These are phyloP conservation scores for Tricholoma matsutake DNA, from an alignment of 768 basidiomycete genomes.

Conservation along the genomic window DNA sequence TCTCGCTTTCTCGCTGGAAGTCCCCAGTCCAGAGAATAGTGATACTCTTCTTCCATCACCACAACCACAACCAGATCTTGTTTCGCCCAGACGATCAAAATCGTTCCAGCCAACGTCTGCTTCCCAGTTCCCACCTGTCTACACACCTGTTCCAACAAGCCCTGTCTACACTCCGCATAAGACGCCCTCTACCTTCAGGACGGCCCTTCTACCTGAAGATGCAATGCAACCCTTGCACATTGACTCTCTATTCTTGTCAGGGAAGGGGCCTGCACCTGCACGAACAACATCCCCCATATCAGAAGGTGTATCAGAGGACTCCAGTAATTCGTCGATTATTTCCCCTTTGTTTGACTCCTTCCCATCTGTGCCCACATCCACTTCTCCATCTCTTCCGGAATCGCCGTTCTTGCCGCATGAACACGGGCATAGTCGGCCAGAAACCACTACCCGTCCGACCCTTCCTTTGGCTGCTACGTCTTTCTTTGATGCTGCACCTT, in stretches of 20 bases:
- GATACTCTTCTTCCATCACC: conserved; percentile 15
- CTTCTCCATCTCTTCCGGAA: conserved; percentile 26
- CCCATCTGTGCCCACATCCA: conserved; percentile 61
- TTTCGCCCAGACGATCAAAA: conserved; percentile 17
- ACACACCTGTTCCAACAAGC: conserved; percentile 16
- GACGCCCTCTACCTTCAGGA: conserved; percentile 4
- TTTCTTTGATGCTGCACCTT: conserved; percentile 18
- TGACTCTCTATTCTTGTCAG: conserved; percentile 14
- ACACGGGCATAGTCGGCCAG: conserved; percentile 6
- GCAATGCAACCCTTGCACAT: conserved; percentile 7
- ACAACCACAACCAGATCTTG: conserved; percentile 14
- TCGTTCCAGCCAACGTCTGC: conserved; percentile 17
- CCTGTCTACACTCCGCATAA: conserved; percentile 14
- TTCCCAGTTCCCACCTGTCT: conserved; percentile 15
- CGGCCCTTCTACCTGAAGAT: conserved; percentile 8
- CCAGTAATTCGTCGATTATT: conserved; percentile 36
- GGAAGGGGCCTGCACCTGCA: conserved; percentile 10
- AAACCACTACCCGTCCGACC: conserved; percentile 9
- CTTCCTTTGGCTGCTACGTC: conserved; percentile 13
- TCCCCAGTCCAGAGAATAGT: conserved; percentile 7
- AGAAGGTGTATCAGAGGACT: conserved; percentile 33
- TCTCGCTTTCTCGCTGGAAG: conserved; percentile 17
- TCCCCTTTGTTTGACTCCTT: conserved; percentile 63
- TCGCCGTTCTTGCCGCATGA: background rate
- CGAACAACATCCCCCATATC: conserved; percentile 50